These are phyloP conservation scores for Pyrrhoderma lamaoense DNA, from an alignment of 1,284 basidiomycete genomes.

Conservation along the genomic window DNA sequence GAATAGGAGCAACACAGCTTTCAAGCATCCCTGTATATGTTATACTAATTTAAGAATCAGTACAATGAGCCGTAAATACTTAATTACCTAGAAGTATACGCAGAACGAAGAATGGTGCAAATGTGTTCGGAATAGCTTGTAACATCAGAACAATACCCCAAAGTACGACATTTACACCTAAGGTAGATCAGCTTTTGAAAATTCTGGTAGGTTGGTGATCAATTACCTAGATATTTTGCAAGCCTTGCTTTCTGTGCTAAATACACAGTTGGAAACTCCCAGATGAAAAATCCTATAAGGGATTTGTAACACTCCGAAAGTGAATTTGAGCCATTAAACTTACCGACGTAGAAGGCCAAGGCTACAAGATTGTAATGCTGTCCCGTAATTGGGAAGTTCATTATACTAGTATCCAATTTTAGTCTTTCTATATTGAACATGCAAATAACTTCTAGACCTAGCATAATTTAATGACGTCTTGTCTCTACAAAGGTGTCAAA, in stretches of 20 bases:
- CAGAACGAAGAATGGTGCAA: constrained; percentile 54
- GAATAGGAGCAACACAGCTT: constrained; percentile 53
- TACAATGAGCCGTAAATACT: background rate
- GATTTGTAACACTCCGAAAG: background rate
- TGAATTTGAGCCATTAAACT: constrained; percentile 10
- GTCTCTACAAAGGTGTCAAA: constrained; percentile 34
- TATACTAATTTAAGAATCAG: background rate
- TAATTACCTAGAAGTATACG: constrained; percentile 50
- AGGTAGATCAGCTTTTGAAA: background rate
- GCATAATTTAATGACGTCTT: constrained; percentile 65
- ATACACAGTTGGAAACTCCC: constrained; percentile 62
- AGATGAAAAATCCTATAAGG: constrained; percentile 45
- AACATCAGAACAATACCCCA: constrained; percentile 60
- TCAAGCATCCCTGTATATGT: constrained; percentile 52
- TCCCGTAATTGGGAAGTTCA: constrained; percentile 57
- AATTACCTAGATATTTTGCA: constrained; percentile 54
- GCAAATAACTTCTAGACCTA: constrained; percentile 30
- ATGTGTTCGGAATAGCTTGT: constrained; percentile 48
- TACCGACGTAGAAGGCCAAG: constrained; percentile 58
- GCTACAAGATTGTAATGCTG: constrained; percentile 56
- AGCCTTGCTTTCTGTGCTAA: constrained; percentile 53
- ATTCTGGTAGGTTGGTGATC: background rate
- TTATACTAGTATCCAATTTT: constrained; percentile 36
- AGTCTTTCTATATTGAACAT: constrained; percentile 6
- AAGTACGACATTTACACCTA: constrained; percentile 51